Conservation (phyloP, 129 eudicot species). For the Artemisia tridentata region DNA sequence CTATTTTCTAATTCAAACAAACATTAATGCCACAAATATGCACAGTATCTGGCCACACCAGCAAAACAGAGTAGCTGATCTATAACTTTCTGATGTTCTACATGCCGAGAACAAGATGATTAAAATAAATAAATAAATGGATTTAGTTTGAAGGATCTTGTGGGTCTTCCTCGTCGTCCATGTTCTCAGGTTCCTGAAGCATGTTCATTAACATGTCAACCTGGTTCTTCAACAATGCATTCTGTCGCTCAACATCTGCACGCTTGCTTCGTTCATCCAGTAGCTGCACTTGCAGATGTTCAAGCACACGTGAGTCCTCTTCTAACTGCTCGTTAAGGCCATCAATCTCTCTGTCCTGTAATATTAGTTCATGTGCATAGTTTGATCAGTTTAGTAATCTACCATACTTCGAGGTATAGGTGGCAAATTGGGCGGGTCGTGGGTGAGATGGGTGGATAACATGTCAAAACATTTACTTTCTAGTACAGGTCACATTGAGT, state of each 20-base stretch:
- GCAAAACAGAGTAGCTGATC: constrained; percentile 1
- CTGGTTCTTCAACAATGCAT: constrained; percentile 71
- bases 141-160: constrained; percentile 39
- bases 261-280: constrained; percentile 92
- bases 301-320: constrained; percentile 76
- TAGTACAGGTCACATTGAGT: too few relatives aligned
- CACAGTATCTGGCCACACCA: constrained; percentile 22
- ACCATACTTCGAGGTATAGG: background rate
- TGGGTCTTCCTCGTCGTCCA: constrained; percentile 42
- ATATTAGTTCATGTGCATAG: constrained; percentile 5
- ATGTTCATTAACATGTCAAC: constrained; percentile 84
- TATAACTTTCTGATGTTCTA: constrained; percentile 9
- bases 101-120: constrained; percentile 7
- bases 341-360: constrained; percentile 91
- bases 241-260: constrained; percentile 78
- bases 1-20: constrained; percentile 13
- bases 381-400: background rate
- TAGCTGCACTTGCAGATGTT: constrained; percentile 88
- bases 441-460: too few relatives aligned
- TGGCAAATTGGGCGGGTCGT: background rate
- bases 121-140: constrained; percentile 4
- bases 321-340: constrained; percentile 83
- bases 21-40: background rate
- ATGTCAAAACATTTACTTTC: too few relatives aligned
- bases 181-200: constrained; percentile 65